phyloP scores from a whole-genome alignment of 768 basidiomycete species.

The Fomitopsis pulvina region DNA sequence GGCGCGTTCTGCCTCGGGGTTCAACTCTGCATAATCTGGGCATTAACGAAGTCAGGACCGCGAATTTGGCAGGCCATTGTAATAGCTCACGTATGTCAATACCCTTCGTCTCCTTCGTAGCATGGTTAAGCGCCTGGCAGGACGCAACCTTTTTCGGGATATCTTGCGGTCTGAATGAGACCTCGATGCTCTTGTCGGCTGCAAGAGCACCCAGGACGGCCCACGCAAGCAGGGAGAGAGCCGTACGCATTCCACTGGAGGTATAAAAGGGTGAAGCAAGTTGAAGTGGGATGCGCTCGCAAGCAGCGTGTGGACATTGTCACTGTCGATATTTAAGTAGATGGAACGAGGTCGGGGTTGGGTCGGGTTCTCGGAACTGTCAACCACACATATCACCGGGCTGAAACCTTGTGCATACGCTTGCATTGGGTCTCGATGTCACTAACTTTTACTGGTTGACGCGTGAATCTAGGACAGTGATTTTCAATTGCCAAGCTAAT shows the following conservation, averaged over 20 bases:
- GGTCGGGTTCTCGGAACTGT: too few species aligned
- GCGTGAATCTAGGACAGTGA: too few species aligned
- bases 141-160: slow-evolving; percentile 22
- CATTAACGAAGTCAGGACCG: neutral
- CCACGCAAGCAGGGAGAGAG: neutral
- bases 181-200: neutral
- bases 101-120: slow-evolving; percentile 25
- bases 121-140: slow-evolving; percentile 39
- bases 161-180: slow-evolving; percentile 5
- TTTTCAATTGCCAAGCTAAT: too few species aligned
- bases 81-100: slow-evolving; percentile 40
- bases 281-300: too few species aligned
- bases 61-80: neutral
- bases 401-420: too few species aligned
- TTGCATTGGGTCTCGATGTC: too few species aligned
- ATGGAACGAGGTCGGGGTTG: too few species aligned
- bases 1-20: slow-evolving; percentile 42
- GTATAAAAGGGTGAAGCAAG: neutral
- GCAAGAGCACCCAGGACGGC: neutral
- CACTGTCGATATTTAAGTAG: too few species aligned
- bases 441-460: too few species aligned
- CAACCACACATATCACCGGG: too few species aligned
- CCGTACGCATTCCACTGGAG: neutral
- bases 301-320: too few species aligned
- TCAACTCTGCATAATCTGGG: slow-evolving; percentile 60